A percentile compares a stretch with the other conserved stretches of the same genome.
phyloP scores from a whole-genome alignment of 2,329 filamentous ascomycete genomes.

The Alternaria sp. region DNA sequence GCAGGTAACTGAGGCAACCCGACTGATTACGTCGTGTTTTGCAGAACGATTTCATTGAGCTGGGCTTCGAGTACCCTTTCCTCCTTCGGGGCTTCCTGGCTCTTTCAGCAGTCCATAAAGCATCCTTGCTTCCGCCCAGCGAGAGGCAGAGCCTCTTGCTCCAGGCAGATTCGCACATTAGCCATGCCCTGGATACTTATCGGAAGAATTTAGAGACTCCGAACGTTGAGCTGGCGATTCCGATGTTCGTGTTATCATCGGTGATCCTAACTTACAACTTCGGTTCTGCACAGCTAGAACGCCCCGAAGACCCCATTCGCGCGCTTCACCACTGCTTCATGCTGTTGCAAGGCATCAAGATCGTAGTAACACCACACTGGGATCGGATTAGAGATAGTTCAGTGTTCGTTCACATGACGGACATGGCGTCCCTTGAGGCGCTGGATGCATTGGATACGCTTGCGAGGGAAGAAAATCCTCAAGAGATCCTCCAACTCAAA shows the following conservation, averaged over 20 bases:
- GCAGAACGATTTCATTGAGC: constrained; percentile 31
- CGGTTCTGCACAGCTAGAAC: constrained; percentile 37
- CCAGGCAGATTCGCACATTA: constrained; percentile 43
- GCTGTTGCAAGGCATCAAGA: constrained; percentile 37
- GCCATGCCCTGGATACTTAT: constrained; percentile 35
- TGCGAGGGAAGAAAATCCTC: constrained; percentile 24
- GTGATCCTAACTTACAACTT: constrained; percentile 44
- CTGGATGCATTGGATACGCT: constrained; percentile 25
- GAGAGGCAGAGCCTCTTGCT: constrained; percentile 35
- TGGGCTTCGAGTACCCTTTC: constrained; percentile 41
- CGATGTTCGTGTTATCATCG: constrained; percentile 45
- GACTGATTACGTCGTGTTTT: neutral
- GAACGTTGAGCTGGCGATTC: constrained; percentile 29
- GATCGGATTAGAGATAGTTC: constrained; percentile 30
- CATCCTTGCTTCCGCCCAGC: constrained; percentile 27
- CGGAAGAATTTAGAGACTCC: constrained; percentile 36
- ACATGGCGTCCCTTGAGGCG: constrained; percentile 20
- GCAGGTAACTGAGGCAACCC: too few relatives aligned
- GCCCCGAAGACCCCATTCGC: constrained; percentile 40
- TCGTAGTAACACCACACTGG: constrained; percentile 39
- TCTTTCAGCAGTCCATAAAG: constrained; percentile 42
- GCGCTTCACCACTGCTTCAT: constrained; percentile 44
- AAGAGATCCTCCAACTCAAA: constrained; percentile 35
- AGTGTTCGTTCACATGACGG: constrained; percentile 27
- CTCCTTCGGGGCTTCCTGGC: constrained; percentile 44